Evolutionary conservation across 169 alveolate genomes (phyloP).

Genomic region (Cryptosporidium tyzzeri): DNA sequence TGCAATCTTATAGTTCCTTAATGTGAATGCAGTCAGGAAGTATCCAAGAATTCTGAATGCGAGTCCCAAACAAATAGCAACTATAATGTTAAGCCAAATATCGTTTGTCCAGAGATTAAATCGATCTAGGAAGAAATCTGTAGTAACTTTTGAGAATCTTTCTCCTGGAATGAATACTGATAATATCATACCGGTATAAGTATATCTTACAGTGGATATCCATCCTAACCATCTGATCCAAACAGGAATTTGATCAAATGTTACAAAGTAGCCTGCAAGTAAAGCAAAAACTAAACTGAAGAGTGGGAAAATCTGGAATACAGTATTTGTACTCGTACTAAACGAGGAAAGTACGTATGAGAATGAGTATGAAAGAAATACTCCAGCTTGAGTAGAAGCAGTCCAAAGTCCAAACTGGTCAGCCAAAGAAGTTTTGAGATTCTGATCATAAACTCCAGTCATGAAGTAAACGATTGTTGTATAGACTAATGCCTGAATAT

Average conservation of each 20-base stretch:
- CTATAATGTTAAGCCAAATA: slow-evolving; percentile 34
- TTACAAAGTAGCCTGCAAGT: slow-evolving; percentile 85
- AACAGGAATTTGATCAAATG: slow-evolving; percentile 81
- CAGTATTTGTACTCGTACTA: slow-evolving; percentile 11
- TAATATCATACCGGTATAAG: slow-evolving; percentile 73
- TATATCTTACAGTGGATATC: slow-evolving; percentile 82
- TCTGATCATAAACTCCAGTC: slow-evolving; percentile 48
- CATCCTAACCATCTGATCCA: slow-evolving; percentile 82
- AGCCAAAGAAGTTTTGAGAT: slow-evolving; percentile 34
- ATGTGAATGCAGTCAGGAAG: slow-evolving; percentile 33
- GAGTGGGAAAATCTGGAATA: slow-evolving; percentile 43
- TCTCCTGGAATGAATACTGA: slow-evolving; percentile 70
- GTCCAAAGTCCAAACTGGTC: slow-evolving; percentile 73
- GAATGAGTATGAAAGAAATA: slow-evolving; percentile 32
- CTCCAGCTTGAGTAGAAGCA: slow-evolving; percentile 34
- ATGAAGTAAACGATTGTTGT: slow-evolving; percentile 57
- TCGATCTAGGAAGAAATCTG: slow-evolving; percentile 34
- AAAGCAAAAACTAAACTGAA: slow-evolving; percentile 38
- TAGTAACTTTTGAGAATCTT: slow-evolving; percentile 34
- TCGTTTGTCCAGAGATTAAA: slow-evolving; percentile 40
- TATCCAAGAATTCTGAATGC: slow-evolving; percentile 58
- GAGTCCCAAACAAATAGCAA: slow-evolving; percentile 25
- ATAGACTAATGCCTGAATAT: slow-evolving; percentile 44
- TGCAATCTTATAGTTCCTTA: slow-evolving; percentile 46
- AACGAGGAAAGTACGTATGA: slow-evolving; percentile 50